Percentiles rank a stretch among this genome's conserved stretches.
Evolutionary conservation across 2,329 filamentous ascomycete genomes (phyloP).

Genomic region (Colletotrichum liaoningense): DNA sequence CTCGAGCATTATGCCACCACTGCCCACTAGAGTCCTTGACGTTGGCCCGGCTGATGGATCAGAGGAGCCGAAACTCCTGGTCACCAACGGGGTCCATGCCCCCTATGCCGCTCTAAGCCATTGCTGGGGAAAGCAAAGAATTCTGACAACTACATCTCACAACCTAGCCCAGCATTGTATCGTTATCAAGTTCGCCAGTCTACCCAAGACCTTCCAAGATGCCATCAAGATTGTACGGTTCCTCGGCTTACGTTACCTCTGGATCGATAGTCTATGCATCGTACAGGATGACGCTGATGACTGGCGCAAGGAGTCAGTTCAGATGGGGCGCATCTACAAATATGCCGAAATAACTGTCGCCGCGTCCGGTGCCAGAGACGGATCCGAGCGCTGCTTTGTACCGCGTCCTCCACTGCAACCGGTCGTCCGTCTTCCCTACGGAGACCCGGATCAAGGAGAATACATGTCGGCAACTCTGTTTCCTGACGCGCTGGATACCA

Average conservation of each 20-base stretch:
- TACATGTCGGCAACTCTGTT: not conserved
- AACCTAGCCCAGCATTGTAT: not conserved
- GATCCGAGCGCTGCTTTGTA: not conserved
- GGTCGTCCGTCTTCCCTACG: not conserved
- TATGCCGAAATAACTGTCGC: not conserved
- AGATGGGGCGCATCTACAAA: constrained; percentile 1
- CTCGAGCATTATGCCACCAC: not conserved
- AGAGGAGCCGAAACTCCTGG: not conserved
- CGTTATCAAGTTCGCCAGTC: not conserved
- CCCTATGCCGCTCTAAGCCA: constrained; percentile 10
- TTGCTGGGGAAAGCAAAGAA: constrained; percentile 9
- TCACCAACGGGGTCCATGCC: not conserved
- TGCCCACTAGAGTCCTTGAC: not conserved
- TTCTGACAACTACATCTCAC: not conserved
- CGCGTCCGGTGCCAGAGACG: not conserved
- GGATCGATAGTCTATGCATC: constrained; percentile 23
- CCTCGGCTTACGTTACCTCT: not conserved
- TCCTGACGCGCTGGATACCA: not conserved
- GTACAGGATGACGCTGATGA: constrained; percentile 17
- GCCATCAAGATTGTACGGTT: not conserved
- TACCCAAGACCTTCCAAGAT: constrained; percentile 23
- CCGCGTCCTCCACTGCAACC: not conserved
- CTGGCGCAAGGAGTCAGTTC: constrained; percentile 11
- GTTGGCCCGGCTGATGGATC: not conserved
- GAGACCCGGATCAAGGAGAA: not conserved